These are phyloP conservation scores for Aspergillus udagawae DNA, from an alignment of 2,329 filamentous ascomycete genomes.

Conservation along the genomic window DNA sequence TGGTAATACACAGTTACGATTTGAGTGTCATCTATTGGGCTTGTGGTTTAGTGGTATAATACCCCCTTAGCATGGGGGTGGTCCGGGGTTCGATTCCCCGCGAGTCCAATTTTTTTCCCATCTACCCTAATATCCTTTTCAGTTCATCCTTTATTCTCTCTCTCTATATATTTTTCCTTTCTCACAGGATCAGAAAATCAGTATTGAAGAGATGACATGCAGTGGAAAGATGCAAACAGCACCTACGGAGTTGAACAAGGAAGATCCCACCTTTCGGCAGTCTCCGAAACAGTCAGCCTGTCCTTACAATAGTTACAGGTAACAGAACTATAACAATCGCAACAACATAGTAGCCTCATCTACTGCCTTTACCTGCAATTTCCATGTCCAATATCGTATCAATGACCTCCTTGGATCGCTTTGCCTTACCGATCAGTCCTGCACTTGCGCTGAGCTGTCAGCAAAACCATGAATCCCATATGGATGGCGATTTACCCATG, in stretches of 20 bases:
- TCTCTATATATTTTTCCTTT: no score
- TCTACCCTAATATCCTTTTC: no score
- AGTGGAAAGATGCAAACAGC: neutral
- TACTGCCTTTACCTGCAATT: neutral
- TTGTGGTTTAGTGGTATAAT: slow-evolving; percentile 48
- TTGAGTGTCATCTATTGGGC: slow-evolving; percentile 8
- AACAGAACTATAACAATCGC: neutral
- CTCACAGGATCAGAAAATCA: neutral
- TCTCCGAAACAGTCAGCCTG: neutral
- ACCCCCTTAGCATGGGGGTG: slow-evolving; percentile 47
- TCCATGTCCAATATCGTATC: neutral
- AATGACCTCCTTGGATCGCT: neutral
- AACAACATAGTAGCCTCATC: neutral
- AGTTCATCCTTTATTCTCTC: no score
- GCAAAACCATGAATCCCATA: neutral
- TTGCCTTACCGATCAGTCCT: neutral
- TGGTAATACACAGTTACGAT: no score
- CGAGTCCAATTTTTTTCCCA: slow-evolving; percentile 36
- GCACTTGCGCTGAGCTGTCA: neutral
- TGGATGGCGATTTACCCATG: neutral
- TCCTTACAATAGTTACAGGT: neutral
- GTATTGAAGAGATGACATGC: neutral
- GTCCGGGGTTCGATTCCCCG: slow-evolving; percentile 49
- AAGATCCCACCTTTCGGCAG: neutral
- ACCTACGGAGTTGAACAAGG: no score